Conservation (phyloP, 148 eudicot species). For the Vaccinium vitisidaea region DNA sequence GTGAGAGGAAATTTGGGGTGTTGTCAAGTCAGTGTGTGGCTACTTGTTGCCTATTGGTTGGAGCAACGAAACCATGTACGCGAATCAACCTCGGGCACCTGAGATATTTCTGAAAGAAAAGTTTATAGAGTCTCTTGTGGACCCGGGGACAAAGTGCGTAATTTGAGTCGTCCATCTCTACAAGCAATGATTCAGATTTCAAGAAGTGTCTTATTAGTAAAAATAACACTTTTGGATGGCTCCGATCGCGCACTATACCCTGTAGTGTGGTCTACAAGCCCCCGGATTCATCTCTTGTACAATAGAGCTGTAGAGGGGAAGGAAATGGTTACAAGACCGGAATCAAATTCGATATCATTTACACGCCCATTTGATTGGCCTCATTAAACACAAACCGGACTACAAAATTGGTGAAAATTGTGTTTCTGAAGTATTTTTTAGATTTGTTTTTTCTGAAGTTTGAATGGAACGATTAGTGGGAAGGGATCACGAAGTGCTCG, state of each 20-base stretch:
- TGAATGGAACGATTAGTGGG: not conserved
- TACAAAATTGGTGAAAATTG: not conserved
- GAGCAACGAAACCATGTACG: not conserved
- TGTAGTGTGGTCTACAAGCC: too few species aligned
- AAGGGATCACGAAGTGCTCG: not conserved
- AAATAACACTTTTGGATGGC: too few species aligned
- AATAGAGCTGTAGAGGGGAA: not conserved
- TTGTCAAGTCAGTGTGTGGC: not conserved
- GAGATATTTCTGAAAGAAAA: not conserved
- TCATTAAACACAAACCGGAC: not conserved
- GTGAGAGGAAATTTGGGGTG: not conserved
- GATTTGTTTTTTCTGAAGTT: not conserved
- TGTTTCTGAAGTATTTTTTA: not conserved
- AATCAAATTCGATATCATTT: not conserved
- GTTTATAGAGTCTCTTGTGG: not conserved
- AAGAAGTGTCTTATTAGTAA: too few species aligned
- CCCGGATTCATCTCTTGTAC: not conserved
- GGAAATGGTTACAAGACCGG: not conserved
- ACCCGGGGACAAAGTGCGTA: too few species aligned
- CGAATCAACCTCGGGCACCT: not conserved
- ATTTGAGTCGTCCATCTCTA: too few species aligned
- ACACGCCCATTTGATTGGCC: not conserved
- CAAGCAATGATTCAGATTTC: too few species aligned
- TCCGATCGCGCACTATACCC: too few species aligned
- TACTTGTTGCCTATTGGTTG: not conserved